Evolutionary conservation across 768 basidiomycete genomes (phyloP).

Genomic region (Kwoniella pini): DNA sequence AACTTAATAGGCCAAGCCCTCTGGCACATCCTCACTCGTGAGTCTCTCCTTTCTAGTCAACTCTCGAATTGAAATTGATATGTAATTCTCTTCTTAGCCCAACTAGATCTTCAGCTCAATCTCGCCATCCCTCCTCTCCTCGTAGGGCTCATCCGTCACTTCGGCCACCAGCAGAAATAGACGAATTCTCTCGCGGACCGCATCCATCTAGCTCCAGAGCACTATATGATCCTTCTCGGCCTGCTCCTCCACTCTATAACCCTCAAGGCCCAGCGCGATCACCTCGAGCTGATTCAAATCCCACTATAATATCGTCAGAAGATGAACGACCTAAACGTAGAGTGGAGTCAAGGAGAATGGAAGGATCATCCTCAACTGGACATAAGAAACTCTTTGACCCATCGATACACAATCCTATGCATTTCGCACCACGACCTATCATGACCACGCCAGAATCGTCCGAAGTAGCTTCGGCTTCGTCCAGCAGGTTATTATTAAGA

Average conservation of each 20-base stretch:
- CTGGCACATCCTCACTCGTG: conserved; percentile 2
- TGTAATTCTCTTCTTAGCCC: background rate
- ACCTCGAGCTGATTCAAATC: background rate
- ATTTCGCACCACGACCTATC: conserved; percentile 61
- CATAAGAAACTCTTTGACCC: conserved; percentile 62
- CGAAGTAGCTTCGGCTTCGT: conserved; percentile 5
- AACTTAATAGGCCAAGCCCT: background rate
- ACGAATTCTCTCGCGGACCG: conserved; percentile 19
- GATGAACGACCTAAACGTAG: conserved; percentile 12
- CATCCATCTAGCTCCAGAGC: conserved; percentile 55
- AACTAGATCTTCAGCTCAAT: background rate
- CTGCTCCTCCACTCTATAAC: background rate
- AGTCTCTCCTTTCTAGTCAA: no score
- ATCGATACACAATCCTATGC: conserved; percentile 84
- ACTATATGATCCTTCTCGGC: conserved; percentile 60
- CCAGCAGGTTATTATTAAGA: conserved; percentile 14
- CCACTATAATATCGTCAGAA: background rate
- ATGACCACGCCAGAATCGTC: conserved; percentile 12
- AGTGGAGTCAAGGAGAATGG: conserved; percentile 1
- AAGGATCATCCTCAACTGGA: conserved; percentile 9
- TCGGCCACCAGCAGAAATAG: conserved; percentile 11
- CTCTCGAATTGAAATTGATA: no score
- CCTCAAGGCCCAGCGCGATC: conserved; percentile 1
- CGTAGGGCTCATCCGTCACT: conserved; percentile 5
- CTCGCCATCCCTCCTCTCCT: conserved; percentile 14